A percentile compares a stretch with the other conserved stretches of the same genome.
Conservation (phyloP, 768 basidiomycete species). For the Tylopilus intermedius region DNA sequence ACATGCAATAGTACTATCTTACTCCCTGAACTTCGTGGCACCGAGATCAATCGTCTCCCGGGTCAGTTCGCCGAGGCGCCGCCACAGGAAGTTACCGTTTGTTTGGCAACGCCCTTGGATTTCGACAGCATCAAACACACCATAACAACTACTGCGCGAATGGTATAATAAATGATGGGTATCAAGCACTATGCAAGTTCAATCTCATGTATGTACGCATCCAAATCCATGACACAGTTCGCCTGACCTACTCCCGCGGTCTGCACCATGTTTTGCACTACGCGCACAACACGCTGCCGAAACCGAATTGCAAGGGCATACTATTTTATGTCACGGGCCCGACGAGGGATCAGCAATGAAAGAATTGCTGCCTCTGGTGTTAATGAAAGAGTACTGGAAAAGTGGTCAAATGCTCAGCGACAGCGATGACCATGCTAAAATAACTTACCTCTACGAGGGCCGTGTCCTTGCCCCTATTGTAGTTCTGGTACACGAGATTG, state of each 20-base stretch:
- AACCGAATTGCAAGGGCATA: background rate
- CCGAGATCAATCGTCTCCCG: no score
- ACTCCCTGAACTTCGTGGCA: no score
- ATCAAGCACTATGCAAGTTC: background rate
- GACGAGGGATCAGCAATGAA: constrained; percentile 35
- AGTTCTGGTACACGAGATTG: constrained; percentile 56
- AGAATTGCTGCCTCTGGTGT: constrained; percentile 44
- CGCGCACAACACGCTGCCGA: background rate
- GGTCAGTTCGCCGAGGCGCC: no score
- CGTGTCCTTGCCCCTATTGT: constrained; percentile 41
- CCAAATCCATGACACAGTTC: constrained; percentile 19
- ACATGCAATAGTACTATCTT: no score
- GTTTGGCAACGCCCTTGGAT: constrained; percentile 11
- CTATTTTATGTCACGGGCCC: constrained; percentile 12
- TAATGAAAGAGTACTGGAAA: constrained; percentile 50
- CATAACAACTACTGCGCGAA: background rate
- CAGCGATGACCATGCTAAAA: background rate
- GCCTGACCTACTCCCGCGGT: background rate
- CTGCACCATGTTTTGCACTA: constrained; percentile 1
- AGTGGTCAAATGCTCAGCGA: constrained; percentile 1
- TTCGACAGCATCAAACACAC: constrained; percentile 16
- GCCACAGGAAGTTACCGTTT: background rate
- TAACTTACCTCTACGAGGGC: constrained; percentile 47
- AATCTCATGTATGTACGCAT: constrained; percentile 12
- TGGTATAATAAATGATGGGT: background rate